Percentiles rank a stretch among this genome's conserved stretches.
Conservation (phyloP, 2,329 filamentous ascomycete species). For the Ophiosphaerella korrae region DNA sequence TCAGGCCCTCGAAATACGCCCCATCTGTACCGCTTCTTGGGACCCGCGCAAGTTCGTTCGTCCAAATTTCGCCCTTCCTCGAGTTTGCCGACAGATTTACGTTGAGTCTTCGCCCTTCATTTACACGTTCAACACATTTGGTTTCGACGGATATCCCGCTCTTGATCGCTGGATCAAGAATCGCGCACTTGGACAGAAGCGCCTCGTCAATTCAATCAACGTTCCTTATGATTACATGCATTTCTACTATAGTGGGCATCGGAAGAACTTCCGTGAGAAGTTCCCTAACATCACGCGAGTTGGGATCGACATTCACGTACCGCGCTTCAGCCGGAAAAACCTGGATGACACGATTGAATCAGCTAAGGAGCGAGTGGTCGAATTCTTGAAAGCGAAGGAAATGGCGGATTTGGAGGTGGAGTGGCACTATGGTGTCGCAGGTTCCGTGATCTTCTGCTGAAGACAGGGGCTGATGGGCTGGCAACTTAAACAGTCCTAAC, state of each 20-base stretch:
- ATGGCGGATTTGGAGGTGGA: conserved; percentile 3
- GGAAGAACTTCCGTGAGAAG: conserved; percentile 7
- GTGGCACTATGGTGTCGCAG: conserved; percentile 3
- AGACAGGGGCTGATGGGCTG: background rate
- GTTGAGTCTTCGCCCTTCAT: conserved; percentile 11
- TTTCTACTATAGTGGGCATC: conserved; percentile 6
- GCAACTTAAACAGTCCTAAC: too few species aligned
- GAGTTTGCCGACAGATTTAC: conserved; percentile 18
- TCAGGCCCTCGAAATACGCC: background rate
- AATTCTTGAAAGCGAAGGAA: conserved; percentile 10
- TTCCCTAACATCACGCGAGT: conserved; percentile 17
- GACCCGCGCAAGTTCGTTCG: background rate
- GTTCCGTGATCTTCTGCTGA: background rate
- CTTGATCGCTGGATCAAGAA: conserved; percentile 16
- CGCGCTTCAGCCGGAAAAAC: background rate
- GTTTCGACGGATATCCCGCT: background rate
- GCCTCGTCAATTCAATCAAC: conserved; percentile 12
- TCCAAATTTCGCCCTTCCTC: conserved; percentile 4
- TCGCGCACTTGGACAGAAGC: conserved; percentile 10
- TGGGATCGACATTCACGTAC: conserved; percentile 6
- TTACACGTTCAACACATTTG: conserved; percentile 13
- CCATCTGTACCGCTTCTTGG: background rate
- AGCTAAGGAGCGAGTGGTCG: conserved; percentile 6
- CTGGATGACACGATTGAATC: background rate
- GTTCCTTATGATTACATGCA: conserved; percentile 12